A percentile compares a stretch with the other conserved stretches of the same genome.
Conservation (phyloP, 2,329 filamentous ascomycete species). For the Cytospora chrysosperma region DNA sequence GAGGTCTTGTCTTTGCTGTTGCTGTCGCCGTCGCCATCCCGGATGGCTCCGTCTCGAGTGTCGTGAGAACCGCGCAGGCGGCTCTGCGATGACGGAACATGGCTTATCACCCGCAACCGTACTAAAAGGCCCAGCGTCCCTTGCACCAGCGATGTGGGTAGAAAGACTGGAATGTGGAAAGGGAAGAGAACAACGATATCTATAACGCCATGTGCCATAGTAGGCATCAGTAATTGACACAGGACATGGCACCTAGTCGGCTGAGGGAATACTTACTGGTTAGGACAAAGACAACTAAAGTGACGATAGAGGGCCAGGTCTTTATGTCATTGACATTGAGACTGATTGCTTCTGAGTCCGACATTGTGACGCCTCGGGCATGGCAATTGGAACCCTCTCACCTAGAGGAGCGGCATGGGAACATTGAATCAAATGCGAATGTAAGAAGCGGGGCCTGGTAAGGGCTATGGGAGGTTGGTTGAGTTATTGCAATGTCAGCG, state of each 20-base stretch:
- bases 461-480: background rate
- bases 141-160: conserved; percentile 53
- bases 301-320: conserved; percentile 68
- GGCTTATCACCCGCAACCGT: conserved; percentile 52
- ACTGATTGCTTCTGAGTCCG: conserved; percentile 25
- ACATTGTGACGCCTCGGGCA: conserved; percentile 18
- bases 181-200: conserved; percentile 70
- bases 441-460: background rate
- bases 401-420: background rate
- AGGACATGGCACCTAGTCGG: background rate
- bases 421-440: too few relatives aligned
- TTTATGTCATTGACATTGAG: conserved; percentile 56
- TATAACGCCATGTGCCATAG: conserved; percentile 37
- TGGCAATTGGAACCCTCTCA: background rate
- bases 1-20: conserved; percentile 35
- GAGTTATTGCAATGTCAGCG: background rate
- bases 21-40: background rate
- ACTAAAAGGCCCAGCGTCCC: conserved; percentile 44
- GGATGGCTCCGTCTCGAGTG: background rate
- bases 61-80: conserved; percentile 30
- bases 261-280: conserved; percentile 56
- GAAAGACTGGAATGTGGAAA: conserved; percentile 61
- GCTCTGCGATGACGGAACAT: conserved; percentile 30
- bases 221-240: background rate
- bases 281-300: conserved; percentile 65